phyloP scores from a whole-genome alignment of 2,329 filamentous ascomycete species.

The Pseudocercospora ulei region DNA sequence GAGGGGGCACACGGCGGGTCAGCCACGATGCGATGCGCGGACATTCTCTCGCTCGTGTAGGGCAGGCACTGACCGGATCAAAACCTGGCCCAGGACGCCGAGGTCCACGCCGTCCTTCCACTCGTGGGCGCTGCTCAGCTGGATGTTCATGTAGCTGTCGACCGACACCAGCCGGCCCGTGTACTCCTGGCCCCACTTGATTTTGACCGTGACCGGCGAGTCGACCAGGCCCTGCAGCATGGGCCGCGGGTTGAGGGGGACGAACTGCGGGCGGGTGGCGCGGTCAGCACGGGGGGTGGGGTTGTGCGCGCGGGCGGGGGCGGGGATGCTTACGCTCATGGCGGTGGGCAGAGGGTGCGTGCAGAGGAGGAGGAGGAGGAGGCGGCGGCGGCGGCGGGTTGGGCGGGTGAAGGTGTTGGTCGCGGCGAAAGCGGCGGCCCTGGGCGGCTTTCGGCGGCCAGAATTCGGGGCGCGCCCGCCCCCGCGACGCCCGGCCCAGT shows the following conservation, averaged over 20 bases:
- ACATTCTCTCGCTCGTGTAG: too few relatives aligned
- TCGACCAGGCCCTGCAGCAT: slow-evolving; percentile 94
- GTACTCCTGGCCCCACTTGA: slow-evolving; percentile 99
- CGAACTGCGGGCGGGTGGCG: slow-evolving; percentile 46
- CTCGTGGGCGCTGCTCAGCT: slow-evolving; percentile 82
- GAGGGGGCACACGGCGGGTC: too few relatives aligned
- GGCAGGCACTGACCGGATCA: slow-evolving; percentile 65
- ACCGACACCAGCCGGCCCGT: slow-evolving; percentile 85
- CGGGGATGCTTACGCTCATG: slow-evolving; percentile 7
- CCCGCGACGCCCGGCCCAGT: too few relatives aligned
- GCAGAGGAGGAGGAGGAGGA: background rate
- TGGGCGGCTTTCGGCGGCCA: too few relatives aligned
- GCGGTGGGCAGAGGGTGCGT: background rate
- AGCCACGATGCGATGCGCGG: too few relatives aligned
- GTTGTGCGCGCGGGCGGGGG: background rate
- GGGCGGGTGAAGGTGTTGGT: too few relatives aligned
- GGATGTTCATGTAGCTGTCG: slow-evolving; percentile 98
- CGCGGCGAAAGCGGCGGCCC: too few relatives aligned
- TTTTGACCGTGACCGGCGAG: slow-evolving; percentile 77
- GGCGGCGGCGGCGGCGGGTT: too few relatives aligned
- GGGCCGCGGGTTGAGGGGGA: slow-evolving; percentile 91
- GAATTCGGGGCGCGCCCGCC: too few relatives aligned
- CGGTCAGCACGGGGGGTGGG: background rate
- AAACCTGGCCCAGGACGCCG: slow-evolving; percentile 74
- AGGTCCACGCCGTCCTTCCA: slow-evolving; percentile 80